These are phyloP conservation scores for Tolypocladium inflatum DNA, from an alignment of 2,329 filamentous ascomycete genomes.

Conservation along the genomic window DNA sequence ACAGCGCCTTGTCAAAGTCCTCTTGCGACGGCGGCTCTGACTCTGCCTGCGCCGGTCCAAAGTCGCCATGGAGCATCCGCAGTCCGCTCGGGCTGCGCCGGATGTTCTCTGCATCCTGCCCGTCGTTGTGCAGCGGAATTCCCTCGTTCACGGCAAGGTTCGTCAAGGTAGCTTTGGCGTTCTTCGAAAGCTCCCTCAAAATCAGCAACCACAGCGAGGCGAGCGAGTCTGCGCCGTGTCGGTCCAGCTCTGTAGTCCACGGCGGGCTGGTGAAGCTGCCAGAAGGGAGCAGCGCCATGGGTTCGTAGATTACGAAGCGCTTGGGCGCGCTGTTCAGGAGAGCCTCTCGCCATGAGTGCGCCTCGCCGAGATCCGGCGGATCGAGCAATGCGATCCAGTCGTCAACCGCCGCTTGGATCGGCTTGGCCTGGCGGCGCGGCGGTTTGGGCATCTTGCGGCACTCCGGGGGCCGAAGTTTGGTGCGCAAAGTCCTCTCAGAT, in stretches of 20 bases:
- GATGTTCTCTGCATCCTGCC: constrained; percentile 46
- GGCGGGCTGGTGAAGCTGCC: constrained; percentile 39
- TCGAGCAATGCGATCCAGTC: constrained; percentile 15
- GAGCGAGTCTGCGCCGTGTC: constrained; percentile 11
- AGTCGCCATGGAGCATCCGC: constrained; percentile 62
- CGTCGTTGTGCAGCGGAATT: constrained; percentile 38
- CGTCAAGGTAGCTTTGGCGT: constrained; percentile 34
- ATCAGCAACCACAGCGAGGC: constrained; percentile 37
- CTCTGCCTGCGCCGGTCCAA: constrained; percentile 43
- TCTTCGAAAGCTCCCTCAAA: constrained; percentile 33
- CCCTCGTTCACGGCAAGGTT: constrained; percentile 53
- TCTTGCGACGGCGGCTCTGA: constrained; percentile 18
- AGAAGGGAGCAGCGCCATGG: constrained; percentile 50
- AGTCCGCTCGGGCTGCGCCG: constrained; percentile 66
- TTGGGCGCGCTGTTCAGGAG: constrained; percentile 39
- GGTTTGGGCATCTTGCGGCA: constrained; percentile 14
- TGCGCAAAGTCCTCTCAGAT: background rate
- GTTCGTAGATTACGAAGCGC: constrained; percentile 50
- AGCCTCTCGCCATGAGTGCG: constrained; percentile 8
- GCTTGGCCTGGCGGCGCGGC: constrained; percentile 13
- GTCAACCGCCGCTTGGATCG: constrained; percentile 21
- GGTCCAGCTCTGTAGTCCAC: constrained; percentile 30
- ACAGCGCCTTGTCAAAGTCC: constrained; percentile 63
- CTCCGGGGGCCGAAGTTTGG: background rate
- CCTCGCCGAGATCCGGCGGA: background rate